These are phyloP conservation scores for Wickerhamomyces hampshirensis DNA, from an alignment of 805 yeast genomes.

Conservation along the genomic window DNA sequence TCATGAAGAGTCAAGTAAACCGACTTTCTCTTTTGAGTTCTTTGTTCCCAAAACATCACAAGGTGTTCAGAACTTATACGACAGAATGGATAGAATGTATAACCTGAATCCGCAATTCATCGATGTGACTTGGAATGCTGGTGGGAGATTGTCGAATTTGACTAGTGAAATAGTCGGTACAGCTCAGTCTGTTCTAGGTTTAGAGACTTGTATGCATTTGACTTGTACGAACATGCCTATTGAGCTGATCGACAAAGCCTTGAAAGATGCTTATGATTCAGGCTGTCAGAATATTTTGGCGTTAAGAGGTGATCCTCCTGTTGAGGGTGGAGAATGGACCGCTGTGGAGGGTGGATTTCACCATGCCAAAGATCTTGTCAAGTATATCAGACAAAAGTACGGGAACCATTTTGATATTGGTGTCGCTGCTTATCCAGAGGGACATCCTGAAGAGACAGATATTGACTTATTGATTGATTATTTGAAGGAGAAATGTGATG, in stretches of 20 bases:
- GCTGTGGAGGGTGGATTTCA: constrained; percentile 68
- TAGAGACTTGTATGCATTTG: constrained; percentile 97
- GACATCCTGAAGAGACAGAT: constrained; percentile 79
- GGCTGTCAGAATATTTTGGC: constrained; percentile 97
- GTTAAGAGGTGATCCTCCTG: constrained; percentile 92
- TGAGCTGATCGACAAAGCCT: constrained; percentile 75
- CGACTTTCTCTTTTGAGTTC: constrained; percentile 94
- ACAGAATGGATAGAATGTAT: constrained; percentile 97
- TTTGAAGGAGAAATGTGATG: constrained; percentile 85
- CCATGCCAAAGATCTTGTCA: constrained; percentile 83
- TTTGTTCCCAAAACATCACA: constrained; percentile 97
- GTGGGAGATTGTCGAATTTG: constrained; percentile 77
- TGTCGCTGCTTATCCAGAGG: constrained; percentile 97
- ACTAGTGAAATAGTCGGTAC: constrained; percentile 92
- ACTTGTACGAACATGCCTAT: constrained; percentile 95
- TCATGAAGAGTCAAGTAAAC: constrained; percentile 28
- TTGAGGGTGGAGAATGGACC: constrained; percentile 46
- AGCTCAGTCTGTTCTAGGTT: constrained; percentile 82
- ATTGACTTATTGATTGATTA: constrained; percentile 47
- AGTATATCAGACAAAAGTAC: constrained; percentile 67
- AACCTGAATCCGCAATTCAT: constrained; percentile 85
- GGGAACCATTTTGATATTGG: constrained; percentile 93
- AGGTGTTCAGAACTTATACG: constrained; percentile 94
- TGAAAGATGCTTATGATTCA: constrained; percentile 76
- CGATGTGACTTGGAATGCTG: constrained; percentile 98